phyloP scores from a whole-genome alignment of 1,284 basidiomycete species.

The Cerioporus squamosus region DNA sequence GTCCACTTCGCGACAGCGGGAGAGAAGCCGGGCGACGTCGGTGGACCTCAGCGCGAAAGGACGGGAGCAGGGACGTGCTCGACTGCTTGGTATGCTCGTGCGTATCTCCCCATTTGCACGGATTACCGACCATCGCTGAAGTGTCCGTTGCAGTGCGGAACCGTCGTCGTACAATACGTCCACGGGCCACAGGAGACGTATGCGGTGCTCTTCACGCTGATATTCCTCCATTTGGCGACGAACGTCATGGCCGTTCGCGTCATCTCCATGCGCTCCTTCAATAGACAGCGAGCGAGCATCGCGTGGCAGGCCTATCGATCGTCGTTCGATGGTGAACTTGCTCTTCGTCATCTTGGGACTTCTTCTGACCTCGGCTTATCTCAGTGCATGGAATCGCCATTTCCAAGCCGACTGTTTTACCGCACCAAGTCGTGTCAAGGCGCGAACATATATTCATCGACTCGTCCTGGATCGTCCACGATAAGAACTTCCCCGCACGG shows the following conservation, averaged over 20 bases:
- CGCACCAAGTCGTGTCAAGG: constrained; percentile 1
- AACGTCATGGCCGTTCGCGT: constrained; percentile 66
- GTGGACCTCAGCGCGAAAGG: constrained; percentile 74
- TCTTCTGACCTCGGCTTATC: not conserved
- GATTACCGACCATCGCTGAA: not conserved
- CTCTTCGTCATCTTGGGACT: not conserved
- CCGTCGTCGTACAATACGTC: constrained; percentile 58
- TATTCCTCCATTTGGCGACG: constrained; percentile 56
- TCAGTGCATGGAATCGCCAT: constrained; percentile 4
- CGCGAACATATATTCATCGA: constrained; percentile 25
- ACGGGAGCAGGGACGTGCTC: constrained; percentile 69
- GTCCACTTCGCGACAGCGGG: constrained; percentile 63
- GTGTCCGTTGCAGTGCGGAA: constrained; percentile 51
- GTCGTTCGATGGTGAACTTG: constrained; percentile 5
- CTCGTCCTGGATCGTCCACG: constrained; percentile 5
- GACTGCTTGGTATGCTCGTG: constrained; percentile 71
- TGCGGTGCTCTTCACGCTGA: constrained; percentile 50
- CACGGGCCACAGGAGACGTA: constrained; percentile 55
- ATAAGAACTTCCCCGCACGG: not conserved
- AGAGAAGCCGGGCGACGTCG: constrained; percentile 55
- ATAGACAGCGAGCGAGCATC: constrained; percentile 58
- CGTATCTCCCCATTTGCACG: constrained; percentile 31
- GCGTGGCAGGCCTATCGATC: constrained; percentile 46
- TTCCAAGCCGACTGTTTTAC: not conserved
- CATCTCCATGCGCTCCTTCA: constrained; percentile 58